Conservation (phyloP, 108 stramenopile genomes). For the Skeletonema menzelii region DNA sequence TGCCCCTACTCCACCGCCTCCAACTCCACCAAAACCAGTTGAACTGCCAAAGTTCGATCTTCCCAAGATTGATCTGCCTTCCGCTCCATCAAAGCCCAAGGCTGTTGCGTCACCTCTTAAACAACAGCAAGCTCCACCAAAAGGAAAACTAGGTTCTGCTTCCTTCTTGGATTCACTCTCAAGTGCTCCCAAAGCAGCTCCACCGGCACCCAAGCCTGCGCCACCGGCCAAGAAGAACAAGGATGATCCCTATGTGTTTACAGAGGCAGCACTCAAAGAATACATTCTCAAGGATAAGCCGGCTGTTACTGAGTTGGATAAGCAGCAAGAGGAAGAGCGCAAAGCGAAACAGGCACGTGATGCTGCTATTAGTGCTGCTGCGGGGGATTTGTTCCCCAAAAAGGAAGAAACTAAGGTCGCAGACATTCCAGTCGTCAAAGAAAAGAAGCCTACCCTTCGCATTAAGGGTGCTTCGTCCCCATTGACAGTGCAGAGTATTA, state of each 20-base stretch:
- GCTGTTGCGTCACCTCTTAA: conserved; percentile 10
- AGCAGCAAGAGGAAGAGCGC: conserved; percentile 36
- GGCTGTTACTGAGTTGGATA: conserved; percentile 37
- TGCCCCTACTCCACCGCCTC: conserved; percentile 25
- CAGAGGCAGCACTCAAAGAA: conserved; percentile 46
- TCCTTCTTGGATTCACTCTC: conserved; percentile 7
- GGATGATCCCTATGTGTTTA: conserved; percentile 40
- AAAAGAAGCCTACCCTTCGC: conserved; percentile 4
- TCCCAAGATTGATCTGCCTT: conserved; percentile 43
- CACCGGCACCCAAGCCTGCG: conserved; percentile 1
- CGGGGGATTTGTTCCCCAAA: background rate
- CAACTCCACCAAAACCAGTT: conserved; percentile 16
- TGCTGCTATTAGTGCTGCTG: conserved; percentile 19
- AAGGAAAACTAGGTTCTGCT: background rate
- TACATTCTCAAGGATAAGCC: conserved; percentile 42
- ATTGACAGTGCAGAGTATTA: background rate
- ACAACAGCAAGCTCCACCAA: conserved; percentile 13
- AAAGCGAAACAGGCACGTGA: conserved; percentile 16
- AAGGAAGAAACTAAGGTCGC: conserved; percentile 3
- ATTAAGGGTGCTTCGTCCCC: conserved; percentile 1
- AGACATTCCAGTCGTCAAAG: conserved; percentile 6
- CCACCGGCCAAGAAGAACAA: conserved; percentile 26
- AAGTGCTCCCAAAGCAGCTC: background rate
- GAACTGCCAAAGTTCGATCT: conserved; percentile 52
- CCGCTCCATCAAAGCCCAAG: conserved; percentile 13